These are phyloP conservation scores for Neodidymelliopsis sp. DNA, from an alignment of 2,329 filamentous ascomycete genomes.

Conservation along the genomic window DNA sequence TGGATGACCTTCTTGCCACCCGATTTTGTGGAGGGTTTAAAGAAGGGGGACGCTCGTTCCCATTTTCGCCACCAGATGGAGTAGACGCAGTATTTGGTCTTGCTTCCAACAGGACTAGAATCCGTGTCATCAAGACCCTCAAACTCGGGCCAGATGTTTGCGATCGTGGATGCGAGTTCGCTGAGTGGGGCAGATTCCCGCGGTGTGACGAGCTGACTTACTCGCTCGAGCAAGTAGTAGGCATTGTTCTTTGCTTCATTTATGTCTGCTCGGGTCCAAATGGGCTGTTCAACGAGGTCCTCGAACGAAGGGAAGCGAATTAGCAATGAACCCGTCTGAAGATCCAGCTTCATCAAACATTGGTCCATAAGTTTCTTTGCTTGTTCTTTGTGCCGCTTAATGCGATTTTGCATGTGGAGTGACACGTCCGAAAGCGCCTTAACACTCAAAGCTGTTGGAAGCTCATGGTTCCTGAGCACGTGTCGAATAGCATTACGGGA, in stretches of 20 bases:
- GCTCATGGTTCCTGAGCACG: slow-evolving; percentile 62
- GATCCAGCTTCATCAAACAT: slow-evolving; percentile 56
- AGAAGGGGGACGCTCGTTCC: slow-evolving; percentile 23
- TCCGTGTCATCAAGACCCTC: background rate
- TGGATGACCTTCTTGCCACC: slow-evolving; percentile 10
- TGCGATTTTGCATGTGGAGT: slow-evolving; percentile 60
- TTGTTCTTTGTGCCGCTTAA: slow-evolving; percentile 59
- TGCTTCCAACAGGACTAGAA: slow-evolving; percentile 1
- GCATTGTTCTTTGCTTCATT: slow-evolving; percentile 42
- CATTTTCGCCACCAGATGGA: slow-evolving; percentile 38
- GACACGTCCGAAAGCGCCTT: slow-evolving; percentile 59
- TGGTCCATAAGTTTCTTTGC: slow-evolving; percentile 63
- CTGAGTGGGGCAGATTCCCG: slow-evolving; percentile 53
- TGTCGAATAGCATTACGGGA: slow-evolving; percentile 80
- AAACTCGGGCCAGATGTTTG: slow-evolving; percentile 52
- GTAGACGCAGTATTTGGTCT: slow-evolving; percentile 28
- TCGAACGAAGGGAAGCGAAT: slow-evolving; percentile 38
- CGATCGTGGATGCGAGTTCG: slow-evolving; percentile 52
- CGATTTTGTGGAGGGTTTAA: background rate
- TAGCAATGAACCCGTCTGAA: slow-evolving; percentile 45
- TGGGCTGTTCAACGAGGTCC: slow-evolving; percentile 26
- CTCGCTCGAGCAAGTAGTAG: slow-evolving; percentile 55
- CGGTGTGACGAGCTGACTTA: slow-evolving; percentile 60
- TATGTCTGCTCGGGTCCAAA: slow-evolving; percentile 24
- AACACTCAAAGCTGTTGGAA: slow-evolving; percentile 76